phyloP scores from a whole-genome alignment of 352 stramenopile species.

The Pythium grandisporangium region DNA sequence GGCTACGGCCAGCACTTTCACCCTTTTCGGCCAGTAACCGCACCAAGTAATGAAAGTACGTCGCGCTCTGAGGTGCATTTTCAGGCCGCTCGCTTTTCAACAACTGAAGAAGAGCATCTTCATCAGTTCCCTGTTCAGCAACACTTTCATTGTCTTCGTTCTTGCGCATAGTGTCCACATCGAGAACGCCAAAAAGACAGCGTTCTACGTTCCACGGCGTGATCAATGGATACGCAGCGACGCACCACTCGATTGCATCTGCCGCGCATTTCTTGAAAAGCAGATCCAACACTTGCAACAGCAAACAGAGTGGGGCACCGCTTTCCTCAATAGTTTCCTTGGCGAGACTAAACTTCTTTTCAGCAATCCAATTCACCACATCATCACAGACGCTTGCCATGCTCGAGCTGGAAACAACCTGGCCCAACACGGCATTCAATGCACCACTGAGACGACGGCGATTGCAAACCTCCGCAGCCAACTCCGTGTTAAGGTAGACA shows the following conservation, averaged over 20 bases:
- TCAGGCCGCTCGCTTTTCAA: no score
- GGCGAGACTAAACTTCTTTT: conserved; percentile 39
- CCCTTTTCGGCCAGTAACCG: conserved; percentile 45
- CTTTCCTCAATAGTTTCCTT: conserved; percentile 37
- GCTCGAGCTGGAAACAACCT: conserved; percentile 72
- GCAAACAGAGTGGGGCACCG: conserved; percentile 58
- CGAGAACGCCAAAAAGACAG: conserved; percentile 65
- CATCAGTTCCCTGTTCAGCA: conserved; percentile 17
- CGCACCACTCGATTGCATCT: conserved; percentile 66
- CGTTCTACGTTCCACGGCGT: conserved; percentile 79
- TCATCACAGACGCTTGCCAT: conserved; percentile 69
- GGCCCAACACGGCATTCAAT: conserved; percentile 60
- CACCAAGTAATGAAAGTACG: conserved; percentile 65
- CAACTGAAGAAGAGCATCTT: no score
- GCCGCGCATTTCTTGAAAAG: conserved; percentile 70
- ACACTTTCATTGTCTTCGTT: conserved; percentile 13
- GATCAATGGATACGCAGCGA: conserved; percentile 55
- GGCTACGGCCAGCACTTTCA: conserved; percentile 29
- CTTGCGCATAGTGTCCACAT: conserved; percentile 23
- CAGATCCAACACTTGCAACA: conserved; percentile 72
- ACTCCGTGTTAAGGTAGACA: conserved; percentile 76
- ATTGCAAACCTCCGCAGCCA: conserved; percentile 76
- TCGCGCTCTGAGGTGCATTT: conserved; percentile 40
- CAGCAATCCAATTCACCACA: conserved; percentile 70
- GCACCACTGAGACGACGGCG: conserved; percentile 49